phyloP scores from a whole-genome alignment of 1,284 basidiomycete genomes.

The Moesziomyces parantarcticus region DNA sequence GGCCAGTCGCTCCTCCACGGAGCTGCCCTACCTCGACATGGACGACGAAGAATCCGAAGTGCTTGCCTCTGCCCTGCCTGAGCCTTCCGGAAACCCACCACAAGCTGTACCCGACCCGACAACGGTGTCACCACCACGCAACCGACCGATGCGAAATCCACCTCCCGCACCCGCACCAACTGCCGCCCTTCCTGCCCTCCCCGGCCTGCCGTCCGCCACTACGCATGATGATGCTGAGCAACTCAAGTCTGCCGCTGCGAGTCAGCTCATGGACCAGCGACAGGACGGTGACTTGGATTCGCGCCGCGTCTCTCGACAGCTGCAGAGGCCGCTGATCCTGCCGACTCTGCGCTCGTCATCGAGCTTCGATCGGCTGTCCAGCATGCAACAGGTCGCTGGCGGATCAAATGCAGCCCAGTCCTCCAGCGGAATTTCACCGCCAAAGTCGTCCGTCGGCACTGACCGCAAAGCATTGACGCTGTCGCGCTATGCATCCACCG shows the following conservation, averaged over 20 bases:
- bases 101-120: background rate
- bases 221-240: conserved; percentile 1
- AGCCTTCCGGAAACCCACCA: background rate
- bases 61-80: background rate
- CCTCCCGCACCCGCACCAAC: conserved; percentile 33
- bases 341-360: conserved; percentile 23
- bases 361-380: conserved; percentile 18
- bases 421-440: background rate
- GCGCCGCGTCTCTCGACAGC: conserved; percentile 7
- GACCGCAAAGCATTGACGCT: conserved; percentile 16
- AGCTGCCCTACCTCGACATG: conserved; percentile 32
- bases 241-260: conserved; percentile 3
- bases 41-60: conserved; percentile 12
- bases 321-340: conserved; percentile 30
- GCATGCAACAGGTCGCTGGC: conserved; percentile 5
- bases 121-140: conserved; percentile 2
- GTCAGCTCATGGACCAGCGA: conserved; percentile 2
- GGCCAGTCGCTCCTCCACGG: conserved; percentile 2
- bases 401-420: conserved; percentile 3
- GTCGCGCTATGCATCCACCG: conserved; percentile 19
- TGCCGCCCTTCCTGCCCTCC: conserved; percentile 25
- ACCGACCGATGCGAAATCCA: conserved; percentile 16
- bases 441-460: background rate
- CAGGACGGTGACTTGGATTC: background rate
- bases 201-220: background rate